Evolutionary conservation across 2,329 filamentous ascomycete species (phyloP).

Genomic region (Ophiostoma sp.): DNA sequence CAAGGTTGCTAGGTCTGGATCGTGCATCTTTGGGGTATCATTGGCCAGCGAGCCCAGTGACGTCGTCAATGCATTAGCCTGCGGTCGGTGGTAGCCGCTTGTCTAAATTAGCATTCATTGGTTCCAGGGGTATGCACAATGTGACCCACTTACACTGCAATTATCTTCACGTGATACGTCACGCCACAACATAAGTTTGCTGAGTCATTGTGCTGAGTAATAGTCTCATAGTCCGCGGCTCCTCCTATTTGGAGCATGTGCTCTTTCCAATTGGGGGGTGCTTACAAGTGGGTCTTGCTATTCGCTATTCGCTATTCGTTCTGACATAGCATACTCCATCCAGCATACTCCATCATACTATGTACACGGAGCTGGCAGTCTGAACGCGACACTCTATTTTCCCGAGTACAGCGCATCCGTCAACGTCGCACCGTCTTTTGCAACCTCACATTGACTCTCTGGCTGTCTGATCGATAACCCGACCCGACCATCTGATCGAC

Average conservation of each 20-base stretch:
- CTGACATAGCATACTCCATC: background rate
- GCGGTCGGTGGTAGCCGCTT: conserved; percentile 1
- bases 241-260: background rate
- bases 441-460: background rate
- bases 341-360: background rate
- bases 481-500: background rate
- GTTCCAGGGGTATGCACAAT: background rate
- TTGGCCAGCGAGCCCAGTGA: conserved; percentile 10
- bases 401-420: background rate
- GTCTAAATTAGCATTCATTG: background rate
- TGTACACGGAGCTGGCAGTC: background rate
- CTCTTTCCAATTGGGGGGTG: background rate
- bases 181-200: background rate
- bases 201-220: background rate
- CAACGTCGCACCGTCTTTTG: conserved; percentile 8
- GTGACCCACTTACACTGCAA: background rate
- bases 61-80: conserved; percentile 7
- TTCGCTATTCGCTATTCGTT: background rate
- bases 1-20: background rate
- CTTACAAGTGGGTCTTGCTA: background rate
- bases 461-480: background rate
- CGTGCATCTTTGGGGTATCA: background rate
- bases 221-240: background rate
- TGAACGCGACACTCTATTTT: conserved; percentile 7
- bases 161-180: background rate